Evolutionary conservation across 2,329 filamentous ascomycete genomes (phyloP), one percentile per base, ranked within the genome.

Genomic region (Stagonosporopsis tanaceti): DNA sequence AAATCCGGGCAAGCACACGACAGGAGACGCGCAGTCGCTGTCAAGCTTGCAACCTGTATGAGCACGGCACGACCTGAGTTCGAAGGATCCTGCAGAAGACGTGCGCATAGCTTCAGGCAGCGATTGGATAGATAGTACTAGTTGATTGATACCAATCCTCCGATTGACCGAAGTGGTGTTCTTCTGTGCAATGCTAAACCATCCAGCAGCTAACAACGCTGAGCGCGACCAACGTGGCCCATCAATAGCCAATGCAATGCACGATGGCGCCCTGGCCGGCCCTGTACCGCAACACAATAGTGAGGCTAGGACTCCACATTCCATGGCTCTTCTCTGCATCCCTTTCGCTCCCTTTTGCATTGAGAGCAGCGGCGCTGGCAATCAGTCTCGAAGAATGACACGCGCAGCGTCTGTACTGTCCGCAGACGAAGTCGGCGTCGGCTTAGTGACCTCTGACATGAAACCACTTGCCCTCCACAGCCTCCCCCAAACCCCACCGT

Each of bases 191-290:
- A 59, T 44, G 57, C 47, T 58, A 47, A 56, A 65, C 55, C 54
- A 53, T 57, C 48, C 44, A 65, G 63, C 63, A 66, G 63, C 64
- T 64, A 71, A 63, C 61, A 61, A 44, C 20, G 34, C 44, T 47
- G 59, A 44, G 60, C 47, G 53, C 54, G 60, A 66, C 61, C 70
- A 71, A 73, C 73, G 71, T 75, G 72, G 72, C 71, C 68, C 60
- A 72, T 68, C 73, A 60, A 70, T 57, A 70, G 52, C 53, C 45
- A 48, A 53, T 47, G 30, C 42, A 45, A 17, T 11, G 9, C 20
- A 47, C 57, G 35, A 61, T 53, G 56, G 47, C 35, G 66, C 62
- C 70, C 69, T 48, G 57, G 67, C 62, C 59, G 35, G 46, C 24
- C 40, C 61, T 52, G 65, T 63, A 57, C 63, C 59, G 62, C 60